Conservation (phyloP, 495 filamentous ascomycete genomes). For the Penicilliopsis zonata region DNA sequence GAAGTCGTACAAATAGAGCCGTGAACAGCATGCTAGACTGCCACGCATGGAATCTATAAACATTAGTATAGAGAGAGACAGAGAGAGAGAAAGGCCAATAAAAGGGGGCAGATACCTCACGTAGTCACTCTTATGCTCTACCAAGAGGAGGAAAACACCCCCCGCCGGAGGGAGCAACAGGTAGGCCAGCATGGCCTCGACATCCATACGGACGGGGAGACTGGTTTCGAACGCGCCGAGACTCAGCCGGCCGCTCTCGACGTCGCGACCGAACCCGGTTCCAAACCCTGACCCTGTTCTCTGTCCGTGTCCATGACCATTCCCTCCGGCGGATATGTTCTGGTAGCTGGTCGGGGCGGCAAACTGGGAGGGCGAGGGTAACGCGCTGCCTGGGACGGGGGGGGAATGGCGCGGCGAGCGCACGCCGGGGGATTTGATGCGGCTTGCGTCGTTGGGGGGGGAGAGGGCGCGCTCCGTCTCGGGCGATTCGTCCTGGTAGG, state of each 20-base stretch:
- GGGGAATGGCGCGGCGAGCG: constrained; percentile 23
- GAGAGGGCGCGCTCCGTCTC: constrained; percentile 64
- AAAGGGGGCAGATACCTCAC: constrained; percentile 53
- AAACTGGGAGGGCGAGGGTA: constrained; percentile 32
- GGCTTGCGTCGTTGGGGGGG: constrained; percentile 38
- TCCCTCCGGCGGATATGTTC: constrained; percentile 12
- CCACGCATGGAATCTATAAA: constrained; percentile 83
- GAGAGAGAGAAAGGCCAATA: too few species aligned
- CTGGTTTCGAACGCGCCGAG: constrained; percentile 67
- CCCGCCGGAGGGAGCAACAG: constrained; percentile 77
- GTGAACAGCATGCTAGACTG: constrained; percentile 83
- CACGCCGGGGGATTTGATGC: constrained; percentile 37
- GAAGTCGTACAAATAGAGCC: constrained; percentile 54
- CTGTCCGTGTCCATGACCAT: constrained; percentile 17
- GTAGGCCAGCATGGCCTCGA: constrained; percentile 89
- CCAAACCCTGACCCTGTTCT: too few species aligned
- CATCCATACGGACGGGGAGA: constrained; percentile 67
- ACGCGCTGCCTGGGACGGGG: constrained; percentile 18
- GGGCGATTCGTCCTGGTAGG: constrained; percentile 82
- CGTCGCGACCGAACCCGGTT: constrained; percentile 16
- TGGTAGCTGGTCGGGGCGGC: too few species aligned
- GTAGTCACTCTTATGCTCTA: constrained; percentile 94
- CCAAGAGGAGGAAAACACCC: constrained; percentile 67
- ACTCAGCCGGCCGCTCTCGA: constrained; percentile 49
- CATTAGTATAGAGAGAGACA: too few species aligned